Conservation (phyloP, 2,329 filamentous ascomycete genomes). For the Pseudocercospora eumusae region DNA sequence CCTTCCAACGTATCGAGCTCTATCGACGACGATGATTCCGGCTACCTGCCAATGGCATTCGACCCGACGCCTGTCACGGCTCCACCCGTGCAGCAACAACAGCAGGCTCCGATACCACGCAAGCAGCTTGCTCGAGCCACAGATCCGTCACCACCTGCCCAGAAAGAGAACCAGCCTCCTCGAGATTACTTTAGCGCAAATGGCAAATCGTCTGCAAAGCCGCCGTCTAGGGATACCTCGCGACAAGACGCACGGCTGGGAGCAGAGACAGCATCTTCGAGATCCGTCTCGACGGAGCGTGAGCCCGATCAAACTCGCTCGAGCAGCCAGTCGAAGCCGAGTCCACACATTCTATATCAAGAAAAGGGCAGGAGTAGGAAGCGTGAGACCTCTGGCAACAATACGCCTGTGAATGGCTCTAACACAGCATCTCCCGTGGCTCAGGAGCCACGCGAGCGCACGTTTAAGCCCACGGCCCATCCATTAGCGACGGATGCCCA, state of each 20-base stretch:
- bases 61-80: slow-evolving; percentile 49
- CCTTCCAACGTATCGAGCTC: slow-evolving; percentile 67
- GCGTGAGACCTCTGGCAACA: slow-evolving; percentile 33
- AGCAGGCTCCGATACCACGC: slow-evolving; percentile 29
- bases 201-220: slow-evolving; percentile 35
- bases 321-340: slow-evolving; percentile 49
- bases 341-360: slow-evolving; percentile 90
- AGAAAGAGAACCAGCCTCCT: slow-evolving; percentile 36
- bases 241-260: slow-evolving; percentile 43
- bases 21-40: slow-evolving; percentile 58
- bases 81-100: slow-evolving; percentile 23
- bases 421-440: slow-evolving; percentile 34
- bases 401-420: slow-evolving; percentile 33
- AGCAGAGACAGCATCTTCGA: slow-evolving; percentile 41
- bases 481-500: slow-evolving; percentile 34
- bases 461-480: slow-evolving; percentile 32
- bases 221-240: slow-evolving; percentile 45
- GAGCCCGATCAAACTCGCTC: slow-evolving; percentile 34
- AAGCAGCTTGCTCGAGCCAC: slow-evolving; percentile 31
- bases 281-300: slow-evolving; percentile 51
- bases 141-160: slow-evolving; percentile 33
- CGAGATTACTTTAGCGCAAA: slow-evolving; percentile 48
- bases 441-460: slow-evolving; percentile 16
- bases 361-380: slow-evolving; percentile 70
- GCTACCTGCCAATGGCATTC: slow-evolving; percentile 55